phyloP scores from a whole-genome alignment of 2,329 filamentous ascomycete species.

The Elsinoe australis region DNA sequence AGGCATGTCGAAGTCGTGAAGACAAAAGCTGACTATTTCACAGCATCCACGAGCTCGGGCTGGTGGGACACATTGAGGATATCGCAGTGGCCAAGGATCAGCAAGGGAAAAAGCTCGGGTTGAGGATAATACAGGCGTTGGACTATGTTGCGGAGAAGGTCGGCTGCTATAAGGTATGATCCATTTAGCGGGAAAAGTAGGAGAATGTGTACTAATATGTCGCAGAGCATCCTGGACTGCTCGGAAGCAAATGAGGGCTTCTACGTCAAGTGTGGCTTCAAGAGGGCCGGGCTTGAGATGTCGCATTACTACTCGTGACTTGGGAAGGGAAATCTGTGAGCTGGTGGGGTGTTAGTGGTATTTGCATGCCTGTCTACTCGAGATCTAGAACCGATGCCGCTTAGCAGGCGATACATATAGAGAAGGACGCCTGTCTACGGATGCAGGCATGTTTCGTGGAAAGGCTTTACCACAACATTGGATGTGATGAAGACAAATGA shows the following conservation, averaged over 20 bases:
- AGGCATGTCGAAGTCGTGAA: neutral
- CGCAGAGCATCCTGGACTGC: conserved; percentile 84
- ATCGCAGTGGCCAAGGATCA: conserved; percentile 92
- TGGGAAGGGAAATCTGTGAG: neutral
- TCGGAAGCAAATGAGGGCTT: conserved; percentile 94
- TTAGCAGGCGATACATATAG: too few relatives aligned
- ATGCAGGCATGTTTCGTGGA: too few relatives aligned
- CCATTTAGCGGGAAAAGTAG: neutral
- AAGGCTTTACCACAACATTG: too few relatives aligned
- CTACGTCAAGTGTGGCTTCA: conserved; percentile 96
- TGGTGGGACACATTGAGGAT: conserved; percentile 94
- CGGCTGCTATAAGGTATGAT: conserved; percentile 76
- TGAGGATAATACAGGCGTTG: conserved; percentile 87
- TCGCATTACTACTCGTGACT: conserved; percentile 67
- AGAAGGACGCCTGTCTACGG: too few relatives aligned
- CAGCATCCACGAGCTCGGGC: conserved; percentile 66
- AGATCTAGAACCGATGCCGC: too few relatives aligned
- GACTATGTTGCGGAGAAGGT: conserved; percentile 80
- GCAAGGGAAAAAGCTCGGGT: conserved; percentile 92
- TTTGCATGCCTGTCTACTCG: too few relatives aligned
- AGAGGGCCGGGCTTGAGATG: conserved; percentile 89
- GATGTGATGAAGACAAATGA: too few relatives aligned
- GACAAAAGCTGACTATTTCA: conserved; percentile 1
- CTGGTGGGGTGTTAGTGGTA: too few relatives aligned
- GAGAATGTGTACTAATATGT: neutral